Evolutionary conservation across 2,329 filamentous ascomycete genomes (phyloP).

Genomic region (Incumbomyces delicatus): DNA sequence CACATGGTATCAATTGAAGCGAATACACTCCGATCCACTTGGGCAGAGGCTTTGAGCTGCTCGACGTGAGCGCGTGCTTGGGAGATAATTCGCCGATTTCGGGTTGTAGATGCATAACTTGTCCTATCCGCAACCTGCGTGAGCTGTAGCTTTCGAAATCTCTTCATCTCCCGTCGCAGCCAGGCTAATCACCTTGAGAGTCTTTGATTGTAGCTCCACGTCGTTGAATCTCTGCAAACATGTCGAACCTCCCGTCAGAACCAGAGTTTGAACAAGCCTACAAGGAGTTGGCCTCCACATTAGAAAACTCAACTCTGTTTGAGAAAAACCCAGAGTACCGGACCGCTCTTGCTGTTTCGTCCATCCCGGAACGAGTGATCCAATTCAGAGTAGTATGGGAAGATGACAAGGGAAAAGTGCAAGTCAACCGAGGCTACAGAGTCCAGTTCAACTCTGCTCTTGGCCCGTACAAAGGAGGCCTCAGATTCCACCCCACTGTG

Average conservation of each 20-base stretch:
- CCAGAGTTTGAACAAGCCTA: conserved; percentile 99
- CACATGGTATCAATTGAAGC: no score
- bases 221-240: no score
- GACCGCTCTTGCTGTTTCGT: conserved; percentile 75
- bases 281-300: conserved; percentile 88
- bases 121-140: no score
- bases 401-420: conserved; percentile 77
- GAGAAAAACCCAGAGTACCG: conserved; percentile 89
- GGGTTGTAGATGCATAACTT: no score
- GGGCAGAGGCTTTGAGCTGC: no score
- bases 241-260: conserved; percentile 79
- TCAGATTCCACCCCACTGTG: conserved; percentile 78
- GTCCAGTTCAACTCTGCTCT: conserved; percentile 98
- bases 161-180: no score
- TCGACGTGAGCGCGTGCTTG: no score
- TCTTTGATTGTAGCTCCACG: no score
- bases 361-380: conserved; percentile 88
- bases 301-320: conserved; percentile 90
- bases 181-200: no score
- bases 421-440: conserved; percentile 90
- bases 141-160: no score
- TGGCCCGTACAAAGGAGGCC: conserved; percentile 95
- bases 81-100: no score
- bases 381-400: conserved; percentile 98
- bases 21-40: no score